A percentile compares a stretch with the other conserved stretches of the same genome.
Evolutionary conservation across 2,329 filamentous ascomycete species (phyloP).

Genomic region (Claviceps pazoutovae): DNA sequence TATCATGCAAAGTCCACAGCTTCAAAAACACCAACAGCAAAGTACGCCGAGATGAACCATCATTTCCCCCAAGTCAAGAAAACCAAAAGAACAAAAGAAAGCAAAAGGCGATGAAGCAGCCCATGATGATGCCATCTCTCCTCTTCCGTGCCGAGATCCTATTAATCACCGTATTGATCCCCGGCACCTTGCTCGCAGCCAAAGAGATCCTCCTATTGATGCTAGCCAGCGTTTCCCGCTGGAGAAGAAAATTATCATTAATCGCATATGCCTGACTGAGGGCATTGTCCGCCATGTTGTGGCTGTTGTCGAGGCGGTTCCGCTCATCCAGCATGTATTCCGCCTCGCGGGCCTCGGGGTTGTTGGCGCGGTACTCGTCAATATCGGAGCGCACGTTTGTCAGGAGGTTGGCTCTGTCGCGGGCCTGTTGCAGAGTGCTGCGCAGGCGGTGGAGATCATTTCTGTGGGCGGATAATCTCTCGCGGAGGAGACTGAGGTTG

Average conservation of each 20-base stretch:
- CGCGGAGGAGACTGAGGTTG: constrained; percentile 81
- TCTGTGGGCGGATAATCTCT: constrained; percentile 77
- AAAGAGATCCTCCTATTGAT: constrained; percentile 84
- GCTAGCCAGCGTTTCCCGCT: constrained; percentile 75
- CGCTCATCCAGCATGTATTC: constrained; percentile 97
- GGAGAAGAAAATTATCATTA: constrained; percentile 76
- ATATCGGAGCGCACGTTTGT: constrained; percentile 87
- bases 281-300: constrained; percentile 79
- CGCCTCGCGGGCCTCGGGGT: constrained; percentile 71
- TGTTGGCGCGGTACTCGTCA: constrained; percentile 68
- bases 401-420: constrained; percentile 80
- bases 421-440: constrained; percentile 58
- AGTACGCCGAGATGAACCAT: background rate
- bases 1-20: constrained; percentile 9
- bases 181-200: constrained; percentile 82
- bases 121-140: constrained; percentile 88
- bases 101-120: constrained; percentile 80
- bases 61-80: constrained; percentile 26
- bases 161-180: constrained; percentile 80
- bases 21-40: background rate
- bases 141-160: constrained; percentile 92
- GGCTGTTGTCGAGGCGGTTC: constrained; percentile 70
- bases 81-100: constrained; percentile 78
- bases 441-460: constrained; percentile 68
- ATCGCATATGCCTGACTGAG: constrained; percentile 93